Evolutionary conservation across 1,139 yeast genomes (phyloP).

Genomic region (Hanseniaspora sp.): DNA sequence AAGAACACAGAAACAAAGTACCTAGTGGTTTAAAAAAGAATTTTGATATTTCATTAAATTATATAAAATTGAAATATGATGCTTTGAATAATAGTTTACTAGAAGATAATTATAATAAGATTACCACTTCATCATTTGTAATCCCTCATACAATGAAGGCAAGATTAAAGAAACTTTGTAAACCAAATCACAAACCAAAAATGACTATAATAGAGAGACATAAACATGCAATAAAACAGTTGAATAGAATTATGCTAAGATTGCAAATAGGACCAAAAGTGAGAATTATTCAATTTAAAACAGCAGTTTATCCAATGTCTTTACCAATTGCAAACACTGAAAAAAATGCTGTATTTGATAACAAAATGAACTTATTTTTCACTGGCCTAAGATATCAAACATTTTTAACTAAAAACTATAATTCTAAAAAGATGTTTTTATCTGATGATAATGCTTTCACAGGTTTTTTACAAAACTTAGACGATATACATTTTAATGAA

Average conservation of each 20-base stretch:
- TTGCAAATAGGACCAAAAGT: slow-evolving; percentile 8
- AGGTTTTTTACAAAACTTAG: background rate
- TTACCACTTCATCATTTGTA: background rate
- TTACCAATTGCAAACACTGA: background rate
- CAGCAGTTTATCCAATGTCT: background rate
- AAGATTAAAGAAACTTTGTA: background rate
- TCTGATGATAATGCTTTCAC: background rate
- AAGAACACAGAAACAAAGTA: background rate
- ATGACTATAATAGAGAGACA: background rate
- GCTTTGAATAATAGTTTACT: background rate
- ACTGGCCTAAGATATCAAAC: slow-evolving; percentile 1
- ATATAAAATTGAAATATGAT: background rate
- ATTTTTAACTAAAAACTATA: background rate
- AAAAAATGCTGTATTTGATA: background rate
- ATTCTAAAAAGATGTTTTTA: background rate
- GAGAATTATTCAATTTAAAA: background rate
- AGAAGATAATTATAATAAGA: background rate
- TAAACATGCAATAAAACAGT: background rate
- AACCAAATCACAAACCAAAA: background rate
- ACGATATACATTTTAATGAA: background rate
- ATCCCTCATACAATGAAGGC: background rate
- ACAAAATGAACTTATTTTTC: background rate
- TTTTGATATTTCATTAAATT: background rate
- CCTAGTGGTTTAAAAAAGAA: background rate
- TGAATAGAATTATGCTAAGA: slow-evolving; percentile 1